These are phyloP conservation scores for Lentinula edodes DNA, from an alignment of 768 basidiomycete species.

Conservation along the genomic window DNA sequence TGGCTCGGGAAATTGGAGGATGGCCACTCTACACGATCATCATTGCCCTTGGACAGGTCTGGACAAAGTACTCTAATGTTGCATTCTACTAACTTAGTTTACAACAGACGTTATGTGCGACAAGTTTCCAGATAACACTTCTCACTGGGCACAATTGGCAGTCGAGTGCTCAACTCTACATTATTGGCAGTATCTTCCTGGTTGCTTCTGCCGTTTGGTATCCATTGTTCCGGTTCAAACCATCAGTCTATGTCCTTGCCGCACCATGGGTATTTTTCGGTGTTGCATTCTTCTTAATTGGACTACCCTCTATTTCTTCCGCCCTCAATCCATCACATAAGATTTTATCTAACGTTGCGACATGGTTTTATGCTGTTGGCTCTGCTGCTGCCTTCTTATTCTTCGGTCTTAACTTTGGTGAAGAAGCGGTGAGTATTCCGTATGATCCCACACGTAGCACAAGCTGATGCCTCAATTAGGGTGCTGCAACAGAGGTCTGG, in stretches of 20 bases:
- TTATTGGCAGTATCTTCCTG: slow-evolving; percentile 86
- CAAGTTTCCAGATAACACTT: slow-evolving; percentile 95
- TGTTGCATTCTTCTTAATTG: slow-evolving; percentile 88
- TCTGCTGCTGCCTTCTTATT: slow-evolving; percentile 90
- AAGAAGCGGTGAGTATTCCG: slow-evolving; percentile 71
- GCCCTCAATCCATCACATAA: slow-evolving; percentile 57
- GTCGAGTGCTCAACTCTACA: slow-evolving; percentile 76
- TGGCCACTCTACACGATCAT: slow-evolving; percentile 94
- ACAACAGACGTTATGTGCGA: slow-evolving; percentile 74
- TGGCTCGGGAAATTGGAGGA: slow-evolving; percentile 73
- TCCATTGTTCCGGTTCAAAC: slow-evolving; percentile 80
- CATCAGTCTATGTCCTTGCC: slow-evolving; percentile 83
- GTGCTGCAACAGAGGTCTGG: slow-evolving; percentile 95
- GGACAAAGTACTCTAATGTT: slow-evolving; percentile 13
- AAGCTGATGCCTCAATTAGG: slow-evolving; percentile 33
- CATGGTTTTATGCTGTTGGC: slow-evolving; percentile 90
- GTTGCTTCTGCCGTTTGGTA: slow-evolving; percentile 89
- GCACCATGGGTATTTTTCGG: slow-evolving; percentile 91
- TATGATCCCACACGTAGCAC: neutral
- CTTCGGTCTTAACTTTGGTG: slow-evolving; percentile 96
- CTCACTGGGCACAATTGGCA: slow-evolving; percentile 88
- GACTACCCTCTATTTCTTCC: slow-evolving; percentile 69
- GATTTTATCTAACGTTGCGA: slow-evolving; percentile 69
- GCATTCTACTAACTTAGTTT: neutral
- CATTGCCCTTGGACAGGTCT: slow-evolving; percentile 76